Evolutionary conservation across 495 filamentous ascomycete genomes (phyloP).

Genomic region (Massariosphaeria phaeospora): DNA sequence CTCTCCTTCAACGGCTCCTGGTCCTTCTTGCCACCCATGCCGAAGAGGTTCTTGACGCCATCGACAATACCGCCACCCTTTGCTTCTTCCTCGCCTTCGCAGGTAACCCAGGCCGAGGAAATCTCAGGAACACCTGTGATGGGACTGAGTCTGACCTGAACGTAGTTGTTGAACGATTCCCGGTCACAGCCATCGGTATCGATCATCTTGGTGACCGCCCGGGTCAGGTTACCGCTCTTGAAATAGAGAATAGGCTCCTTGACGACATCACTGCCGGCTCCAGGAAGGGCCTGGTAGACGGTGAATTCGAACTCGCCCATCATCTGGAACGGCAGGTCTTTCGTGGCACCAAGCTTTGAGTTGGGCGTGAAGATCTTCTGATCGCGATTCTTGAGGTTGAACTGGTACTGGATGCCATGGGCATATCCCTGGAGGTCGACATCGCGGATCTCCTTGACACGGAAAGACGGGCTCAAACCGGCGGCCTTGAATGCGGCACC

Average conservation of each 20-base stretch:
- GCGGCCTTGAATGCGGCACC: constrained; percentile 94
- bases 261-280: constrained; percentile 42
- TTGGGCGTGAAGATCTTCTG: constrained; percentile 75
- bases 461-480: constrained; percentile 84
- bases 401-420: constrained; percentile 62
- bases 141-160: constrained; percentile 64
- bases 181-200: constrained; percentile 70
- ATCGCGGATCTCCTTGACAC: constrained; percentile 90
- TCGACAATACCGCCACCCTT: constrained; percentile 82
- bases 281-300: constrained; percentile 66
- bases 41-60: constrained; percentile 90
- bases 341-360: constrained; percentile 71
- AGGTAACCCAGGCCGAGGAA: constrained; percentile 69
- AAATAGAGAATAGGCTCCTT: constrained; percentile 53
- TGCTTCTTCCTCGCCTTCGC: constrained; percentile 63
- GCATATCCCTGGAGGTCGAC: constrained; percentile 69
- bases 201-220: constrained; percentile 66
- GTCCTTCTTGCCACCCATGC: constrained; percentile 80
- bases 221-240: constrained; percentile 77
- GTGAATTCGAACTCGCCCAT: constrained; percentile 76
- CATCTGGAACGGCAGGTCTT: constrained; percentile 84
- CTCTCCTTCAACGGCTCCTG: constrained; percentile 70
- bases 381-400: constrained; percentile 56
- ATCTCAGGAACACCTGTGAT: constrained; percentile 82
- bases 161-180: constrained; percentile 73